A percentile compares a stretch with the other conserved stretches of the same genome.
These are phyloP conservation scores for Sophora flavescens DNA, from an alignment of 306 rosid genomes.

Conservation along the genomic window DNA sequence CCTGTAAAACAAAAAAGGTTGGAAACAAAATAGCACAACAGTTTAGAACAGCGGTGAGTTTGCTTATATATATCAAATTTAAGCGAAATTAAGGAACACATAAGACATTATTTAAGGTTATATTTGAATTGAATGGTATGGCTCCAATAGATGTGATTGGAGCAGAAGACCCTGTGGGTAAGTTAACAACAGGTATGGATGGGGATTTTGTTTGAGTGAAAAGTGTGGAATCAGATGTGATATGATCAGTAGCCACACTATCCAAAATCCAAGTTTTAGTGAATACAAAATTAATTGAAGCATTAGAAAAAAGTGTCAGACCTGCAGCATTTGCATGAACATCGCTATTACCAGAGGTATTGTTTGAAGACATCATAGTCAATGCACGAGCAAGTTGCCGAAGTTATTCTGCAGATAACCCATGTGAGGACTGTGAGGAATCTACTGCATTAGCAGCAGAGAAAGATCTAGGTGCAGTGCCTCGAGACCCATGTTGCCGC, in stretches of 20 bases:
- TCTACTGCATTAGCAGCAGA: background rate
- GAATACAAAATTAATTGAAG: slow-evolving; percentile 32
- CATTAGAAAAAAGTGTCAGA: slow-evolving; percentile 8
- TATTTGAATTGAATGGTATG: background rate
- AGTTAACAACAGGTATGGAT: slow-evolving; percentile 9
- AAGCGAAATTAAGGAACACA: slow-evolving; percentile 39
- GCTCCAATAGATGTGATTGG: slow-evolving; percentile 15
- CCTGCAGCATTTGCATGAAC: slow-evolving; percentile 36
- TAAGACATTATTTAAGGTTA: slow-evolving; percentile 41
- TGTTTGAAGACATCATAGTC: background rate
- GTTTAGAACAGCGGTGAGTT: slow-evolving; percentile 17
- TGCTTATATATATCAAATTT: slow-evolving; percentile 31
- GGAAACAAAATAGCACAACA: slow-evolving; percentile 31
- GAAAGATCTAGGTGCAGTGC: background rate
- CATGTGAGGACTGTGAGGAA: slow-evolving; percentile 4
- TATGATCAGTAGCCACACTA: slow-evolving; percentile 25
- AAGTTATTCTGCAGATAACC: background rate
- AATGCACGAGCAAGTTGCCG: background rate
- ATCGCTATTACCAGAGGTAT: background rate
- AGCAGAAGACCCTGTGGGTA: slow-evolving; percentile 19
- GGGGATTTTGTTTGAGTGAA: background rate
- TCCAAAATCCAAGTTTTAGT: slow-evolving; percentile 24
- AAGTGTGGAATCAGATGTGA: background rate
- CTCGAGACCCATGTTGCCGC: background rate
- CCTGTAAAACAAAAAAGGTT: slow-evolving; percentile 32